Evolutionary conservation across 352 stramenopile species (phyloP).

Genomic region (Phytopythium helicoides): DNA sequence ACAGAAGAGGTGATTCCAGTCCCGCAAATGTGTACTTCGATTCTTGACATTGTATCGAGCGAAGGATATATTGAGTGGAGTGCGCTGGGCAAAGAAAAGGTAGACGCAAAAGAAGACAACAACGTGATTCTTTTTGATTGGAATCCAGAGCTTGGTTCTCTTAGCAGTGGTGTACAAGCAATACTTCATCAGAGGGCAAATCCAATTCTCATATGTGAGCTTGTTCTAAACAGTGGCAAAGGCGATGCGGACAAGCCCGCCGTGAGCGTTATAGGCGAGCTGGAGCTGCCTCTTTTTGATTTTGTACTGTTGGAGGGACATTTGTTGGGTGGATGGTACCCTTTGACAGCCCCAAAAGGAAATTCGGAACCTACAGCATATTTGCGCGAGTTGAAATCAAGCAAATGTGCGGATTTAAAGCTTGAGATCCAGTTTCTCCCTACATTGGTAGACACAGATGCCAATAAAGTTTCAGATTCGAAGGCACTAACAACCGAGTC

Average conservation of each 20-base stretch:
- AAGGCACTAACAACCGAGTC: not conserved
- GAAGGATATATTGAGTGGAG: not conserved
- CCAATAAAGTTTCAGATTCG: not conserved
- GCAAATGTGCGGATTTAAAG: slow-evolving; percentile 20
- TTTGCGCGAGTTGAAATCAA: not conserved
- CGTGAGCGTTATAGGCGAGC: slow-evolving; percentile 10
- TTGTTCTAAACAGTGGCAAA: slow-evolving; percentile 8
- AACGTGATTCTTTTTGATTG: not conserved
- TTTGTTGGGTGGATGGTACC: slow-evolving; percentile 31
- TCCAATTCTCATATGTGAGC: slow-evolving; percentile 25
- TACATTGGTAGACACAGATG: not conserved
- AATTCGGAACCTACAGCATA: not conserved
- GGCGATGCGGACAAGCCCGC: too few relatives aligned
- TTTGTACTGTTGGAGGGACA: slow-evolving; percentile 46
- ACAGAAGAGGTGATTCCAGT: not conserved
- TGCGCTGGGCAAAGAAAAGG: not conserved
- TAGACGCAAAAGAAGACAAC: not conserved
- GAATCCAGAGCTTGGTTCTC: not conserved
- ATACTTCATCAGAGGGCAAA: slow-evolving; percentile 12
- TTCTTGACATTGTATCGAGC: not conserved
- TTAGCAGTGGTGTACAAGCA: not conserved
- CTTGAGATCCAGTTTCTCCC: slow-evolving; percentile 48
- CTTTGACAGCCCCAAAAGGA: not conserved
- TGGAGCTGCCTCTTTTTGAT: slow-evolving; percentile 47
- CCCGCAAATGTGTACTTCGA: not conserved